Conservation (phyloP, 192 early-diverging fungal genomes). For the Backusella psychrophila region DNA sequence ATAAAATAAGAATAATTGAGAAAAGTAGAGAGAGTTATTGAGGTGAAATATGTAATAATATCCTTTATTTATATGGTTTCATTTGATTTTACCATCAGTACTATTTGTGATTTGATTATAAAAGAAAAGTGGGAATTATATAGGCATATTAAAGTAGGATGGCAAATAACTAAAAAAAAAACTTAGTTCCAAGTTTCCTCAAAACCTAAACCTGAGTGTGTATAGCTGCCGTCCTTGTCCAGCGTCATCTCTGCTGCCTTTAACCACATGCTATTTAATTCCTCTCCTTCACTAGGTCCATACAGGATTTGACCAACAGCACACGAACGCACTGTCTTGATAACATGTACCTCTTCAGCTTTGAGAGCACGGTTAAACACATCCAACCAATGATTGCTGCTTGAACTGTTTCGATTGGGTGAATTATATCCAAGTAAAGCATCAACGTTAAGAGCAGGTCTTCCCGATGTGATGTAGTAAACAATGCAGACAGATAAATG, state of each 20-base stretch:
- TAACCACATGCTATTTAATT: conserved; percentile 15
- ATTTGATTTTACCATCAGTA: no score
- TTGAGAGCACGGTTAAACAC: conserved; percentile 44
- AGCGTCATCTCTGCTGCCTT: conserved; percentile 33
- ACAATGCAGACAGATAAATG: conserved; percentile 31
- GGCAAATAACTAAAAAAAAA: background rate
- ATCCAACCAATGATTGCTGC: conserved; percentile 44
- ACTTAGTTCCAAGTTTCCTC: conserved; percentile 15
- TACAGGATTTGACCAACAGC: conserved; percentile 50
- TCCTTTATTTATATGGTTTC: background rate
- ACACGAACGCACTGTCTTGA: conserved; percentile 51
- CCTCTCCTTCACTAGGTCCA: conserved; percentile 12
- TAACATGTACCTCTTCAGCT: conserved; percentile 51
- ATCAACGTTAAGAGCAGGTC: conserved; percentile 40
- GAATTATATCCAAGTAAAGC: conserved; percentile 28
- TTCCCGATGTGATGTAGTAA: conserved; percentile 40
- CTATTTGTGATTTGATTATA: background rate
- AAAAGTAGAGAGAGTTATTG: no score
- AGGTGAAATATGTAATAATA: background rate
- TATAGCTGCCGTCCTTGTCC: conserved; percentile 35
- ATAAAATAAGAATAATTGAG: no score
- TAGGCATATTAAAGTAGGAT: background rate
- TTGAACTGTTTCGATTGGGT: conserved; percentile 5
- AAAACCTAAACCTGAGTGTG: conserved; percentile 33
- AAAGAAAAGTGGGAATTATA: background rate